These are phyloP conservation scores for Apocynum venetum DNA, from an alignment of 257 asterid species.

Conservation along the genomic window DNA sequence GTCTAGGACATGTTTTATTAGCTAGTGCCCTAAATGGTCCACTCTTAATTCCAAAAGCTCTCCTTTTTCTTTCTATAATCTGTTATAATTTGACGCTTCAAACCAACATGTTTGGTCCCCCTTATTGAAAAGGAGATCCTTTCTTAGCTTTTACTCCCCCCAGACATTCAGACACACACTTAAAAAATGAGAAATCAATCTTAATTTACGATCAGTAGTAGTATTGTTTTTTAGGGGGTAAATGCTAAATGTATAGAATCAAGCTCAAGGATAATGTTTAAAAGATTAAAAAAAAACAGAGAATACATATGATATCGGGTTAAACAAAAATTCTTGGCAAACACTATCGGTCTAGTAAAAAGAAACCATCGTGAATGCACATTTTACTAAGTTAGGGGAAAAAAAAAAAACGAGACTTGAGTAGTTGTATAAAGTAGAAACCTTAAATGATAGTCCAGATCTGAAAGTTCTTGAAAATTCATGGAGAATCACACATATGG, in stretches of 20 bases:
- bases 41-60: conserved; percentile 27
- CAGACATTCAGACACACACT: neutral
- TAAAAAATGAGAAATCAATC: too few species aligned
- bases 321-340: too few species aligned
- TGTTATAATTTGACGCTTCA: conserved; percentile 10
- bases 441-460: neutral
- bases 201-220: too few species aligned
- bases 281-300: too few species aligned
- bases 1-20: conserved; percentile 39
- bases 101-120: conserved; percentile 27
- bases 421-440: neutral
- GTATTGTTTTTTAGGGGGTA: too few species aligned
- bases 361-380: too few species aligned
- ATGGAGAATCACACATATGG: neutral
- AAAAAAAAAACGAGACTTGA: too few species aligned
- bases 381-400: too few species aligned
- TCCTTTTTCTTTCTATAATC: conserved; percentile 25
- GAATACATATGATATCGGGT: too few species aligned
- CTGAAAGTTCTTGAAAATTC: neutral
- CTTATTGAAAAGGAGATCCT: conserved; percentile 1
- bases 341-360: too few species aligned
- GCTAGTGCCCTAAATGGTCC: conserved; percentile 25
- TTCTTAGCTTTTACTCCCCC: neutral
- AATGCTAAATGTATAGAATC: too few species aligned
- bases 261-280: too few species aligned